Evolutionary conservation across 345 rosid species (phyloP), one percentile per base, ranked within the genome.

Genomic region (Raphanus raphanistrum): DNA sequence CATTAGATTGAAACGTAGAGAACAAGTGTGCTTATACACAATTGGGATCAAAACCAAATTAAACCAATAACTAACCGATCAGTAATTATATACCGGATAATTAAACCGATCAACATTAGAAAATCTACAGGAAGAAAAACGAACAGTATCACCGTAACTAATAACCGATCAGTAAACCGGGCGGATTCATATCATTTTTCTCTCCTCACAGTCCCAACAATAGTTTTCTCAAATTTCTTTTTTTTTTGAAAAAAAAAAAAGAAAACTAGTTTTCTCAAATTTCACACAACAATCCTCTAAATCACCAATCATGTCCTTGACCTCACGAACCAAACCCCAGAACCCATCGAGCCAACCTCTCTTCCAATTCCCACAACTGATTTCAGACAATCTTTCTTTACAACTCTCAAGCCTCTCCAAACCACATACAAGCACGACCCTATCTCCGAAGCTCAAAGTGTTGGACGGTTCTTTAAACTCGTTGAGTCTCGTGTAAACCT

Each of bases 381-480:
- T 63, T n/a, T 25, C 68, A 59, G 74, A 31, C 68, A 87, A 62
- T 35, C 75, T 80, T 68, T 87, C 93, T 79, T 84, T 82, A 55
- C 87, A 85, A 61, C 55, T 81, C 73, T 87, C 92, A 3, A 90
- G 54, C 77, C 89, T 79, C 68, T 82, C 88, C 74, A 92, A 81
- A 8, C 73, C 77, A 73, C 89, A 92, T 2, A 61, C 85, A 76
- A 92, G 82, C 90, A 90, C 92, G 3, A 94, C 80, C 78, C 90
- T 81, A 68, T 90, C 93, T 48, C 79, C 85, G 25, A 90, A 89
- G 15, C 86, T 85, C 80, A 89, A 76, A 38, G 74, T 80, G 43
- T 77, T 72, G 55, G 83, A 72, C 71, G 97, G 80, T 26, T 87
- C 84, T 52, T 68, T 81, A 35, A 89, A 85, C 92, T 94, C 97